These are phyloP conservation scores for Blastobotrys chiropterorum DNA, from an alignment of 805 yeast genomes.

Conservation along the genomic window DNA sequence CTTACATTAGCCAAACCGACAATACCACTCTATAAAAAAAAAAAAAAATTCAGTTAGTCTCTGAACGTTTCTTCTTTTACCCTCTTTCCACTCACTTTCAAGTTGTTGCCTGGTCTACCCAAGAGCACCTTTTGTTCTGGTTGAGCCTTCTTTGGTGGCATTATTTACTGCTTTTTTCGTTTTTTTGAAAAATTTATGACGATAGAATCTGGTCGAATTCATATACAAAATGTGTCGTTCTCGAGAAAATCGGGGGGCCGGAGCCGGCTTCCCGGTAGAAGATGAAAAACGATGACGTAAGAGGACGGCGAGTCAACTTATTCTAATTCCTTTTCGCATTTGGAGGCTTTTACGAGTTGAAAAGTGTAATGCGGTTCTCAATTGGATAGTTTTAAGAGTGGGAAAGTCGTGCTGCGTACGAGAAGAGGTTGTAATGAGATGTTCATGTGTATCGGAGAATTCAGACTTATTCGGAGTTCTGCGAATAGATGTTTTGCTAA, in stretches of 20 bases:
- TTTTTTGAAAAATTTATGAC: neutral
- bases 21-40: slow-evolving; percentile 47
- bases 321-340: too few relatives aligned
- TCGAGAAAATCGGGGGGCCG: neutral
- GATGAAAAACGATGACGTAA: too few relatives aligned
- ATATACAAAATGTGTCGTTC: too few relatives aligned
- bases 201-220: neutral
- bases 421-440: too few relatives aligned
- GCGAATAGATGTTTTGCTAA: too few relatives aligned
- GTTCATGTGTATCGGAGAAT: too few relatives aligned
- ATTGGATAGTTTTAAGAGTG: too few relatives aligned
- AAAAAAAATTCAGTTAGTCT: neutral
- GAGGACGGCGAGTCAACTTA: too few relatives aligned
- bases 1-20: slow-evolving; percentile 77
- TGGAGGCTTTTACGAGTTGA: too few relatives aligned
- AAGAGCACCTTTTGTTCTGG: slow-evolving; percentile 68
- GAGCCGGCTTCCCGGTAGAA: neutral
- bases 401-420: too few relatives aligned
- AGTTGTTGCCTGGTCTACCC: slow-evolving; percentile 76
- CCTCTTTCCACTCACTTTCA: slow-evolving; percentile 36
- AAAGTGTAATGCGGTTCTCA: too few relatives aligned
- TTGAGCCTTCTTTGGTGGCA: slow-evolving; percentile 73
- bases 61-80: neutral
- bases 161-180: slow-evolving; percentile 21
- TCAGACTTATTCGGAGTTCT: too few relatives aligned